phyloP scores from a whole-genome alignment of 352 stramenopile species.

The Thraustotheca clavata region DNA sequence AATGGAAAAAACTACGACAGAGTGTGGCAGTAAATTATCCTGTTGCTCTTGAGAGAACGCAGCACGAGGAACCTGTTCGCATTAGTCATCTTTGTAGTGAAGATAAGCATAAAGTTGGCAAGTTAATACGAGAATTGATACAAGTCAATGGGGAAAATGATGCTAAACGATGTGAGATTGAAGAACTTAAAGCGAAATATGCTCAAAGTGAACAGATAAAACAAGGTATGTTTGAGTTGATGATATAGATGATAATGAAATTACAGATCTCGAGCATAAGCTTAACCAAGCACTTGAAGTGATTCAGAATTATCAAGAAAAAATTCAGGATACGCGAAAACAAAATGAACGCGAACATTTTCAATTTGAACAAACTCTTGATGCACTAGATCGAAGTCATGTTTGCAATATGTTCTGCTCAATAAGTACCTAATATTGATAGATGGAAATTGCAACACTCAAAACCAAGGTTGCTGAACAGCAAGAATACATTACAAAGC shows the following conservation, averaged over 20 bases:
- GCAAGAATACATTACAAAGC: background rate
- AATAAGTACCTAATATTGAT: background rate
- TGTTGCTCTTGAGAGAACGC: too few relatives aligned
- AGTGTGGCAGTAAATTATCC: conserved; percentile 48
- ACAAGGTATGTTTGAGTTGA: conserved; percentile 42
- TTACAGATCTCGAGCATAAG: conserved; percentile 39
- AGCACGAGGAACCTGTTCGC: conserved; percentile 24
- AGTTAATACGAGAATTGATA: conserved; percentile 62
- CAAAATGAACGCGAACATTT: conserved; percentile 38
- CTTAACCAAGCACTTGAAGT: conserved; percentile 35
- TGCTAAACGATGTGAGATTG: background rate
- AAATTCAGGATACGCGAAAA: conserved; percentile 50
- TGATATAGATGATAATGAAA: conserved; percentile 41
- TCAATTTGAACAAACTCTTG: background rate
- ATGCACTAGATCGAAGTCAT: background rate
- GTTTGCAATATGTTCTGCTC: background rate
- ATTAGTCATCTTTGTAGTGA: conserved; percentile 66
- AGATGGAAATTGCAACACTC: background rate
- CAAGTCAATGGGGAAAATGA: conserved; percentile 32
- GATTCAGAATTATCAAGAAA: conserved; percentile 43
- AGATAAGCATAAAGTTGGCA: conserved; percentile 72
- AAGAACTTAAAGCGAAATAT: conserved; percentile 24
- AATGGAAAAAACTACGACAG: conserved; percentile 62
- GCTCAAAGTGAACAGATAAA: conserved; percentile 47
- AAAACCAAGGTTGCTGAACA: background rate